Evolutionary conservation across 169 alveolate genomes (phyloP), one percentile per base, ranked within the genome.

Genomic region (Plasmodium inui): DNA sequence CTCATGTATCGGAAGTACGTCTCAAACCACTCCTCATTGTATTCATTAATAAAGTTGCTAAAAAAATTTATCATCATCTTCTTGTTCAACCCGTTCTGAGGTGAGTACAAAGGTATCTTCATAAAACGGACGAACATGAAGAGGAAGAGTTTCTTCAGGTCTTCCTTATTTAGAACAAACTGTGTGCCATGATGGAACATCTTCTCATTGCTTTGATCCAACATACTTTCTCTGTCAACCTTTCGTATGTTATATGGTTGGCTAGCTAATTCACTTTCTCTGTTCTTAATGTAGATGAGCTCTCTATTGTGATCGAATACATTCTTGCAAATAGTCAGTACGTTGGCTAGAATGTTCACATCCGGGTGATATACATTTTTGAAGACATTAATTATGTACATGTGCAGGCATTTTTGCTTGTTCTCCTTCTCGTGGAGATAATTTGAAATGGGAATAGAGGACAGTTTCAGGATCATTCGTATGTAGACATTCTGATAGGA

Each of bases 251-350:
- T 86, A 76, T 55, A 61, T 50, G n/a, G 14, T 2, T 88, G 70
- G 39, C 89, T 78, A 26, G 70, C 73, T 5, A 30, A 2, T 26
- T 67, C 73, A 30, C 10, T 22, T 3, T 81, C 70, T 2, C 74
- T 71, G 71, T 78, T 91, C 50, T 82, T 91, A 1, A 91, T 72
- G 76, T 53, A 91, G 0, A 91, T 81, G n/a, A 80, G 32, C 39
- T 91, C 86, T 30, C 55, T 81, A 39, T 91, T 91, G 28, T 91
- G 7, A 1, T 91, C 95, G 39, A 91, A 91, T 37, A 91, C 53
- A n/a, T 91, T 91, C 72, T 91, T 91, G 74, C 95, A 91, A 32
- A 91, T 91, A 14, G 92, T 57, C 50, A 91, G 55, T 7, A 82
- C 55, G 9, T 91, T 71, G 28, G 57, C 61, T 26, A 91, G 57